Evolutionary conservation across 73 alveolate species (phyloP).

Genomic region (Symbiodinium pilosum): DNA sequence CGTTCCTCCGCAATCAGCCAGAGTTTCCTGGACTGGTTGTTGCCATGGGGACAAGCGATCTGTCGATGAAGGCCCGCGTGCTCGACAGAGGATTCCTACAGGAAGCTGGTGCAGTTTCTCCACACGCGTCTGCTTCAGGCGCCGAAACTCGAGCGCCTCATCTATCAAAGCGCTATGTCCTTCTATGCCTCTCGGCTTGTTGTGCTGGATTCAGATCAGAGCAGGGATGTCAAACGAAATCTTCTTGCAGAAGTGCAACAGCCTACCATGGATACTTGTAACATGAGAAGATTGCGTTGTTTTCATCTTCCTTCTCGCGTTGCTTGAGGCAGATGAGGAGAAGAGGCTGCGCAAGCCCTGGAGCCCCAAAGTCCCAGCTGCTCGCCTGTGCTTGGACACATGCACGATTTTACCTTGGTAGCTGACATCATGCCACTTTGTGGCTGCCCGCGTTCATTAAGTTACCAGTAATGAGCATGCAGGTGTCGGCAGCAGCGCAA

Average conservation of each 20-base stretch:
- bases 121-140: constrained; percentile 35
- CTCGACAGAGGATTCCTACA: too few species aligned
- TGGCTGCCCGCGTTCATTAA: too few species aligned
- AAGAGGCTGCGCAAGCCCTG: constrained; percentile 52
- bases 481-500: constrained; percentile 22
- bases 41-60: background rate
- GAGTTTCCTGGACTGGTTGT: constrained; percentile 4
- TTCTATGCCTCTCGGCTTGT: constrained; percentile 9
- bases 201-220: too few species aligned
- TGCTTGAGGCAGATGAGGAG: constrained; percentile 50
- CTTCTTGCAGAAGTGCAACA: too few species aligned
- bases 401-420: too few species aligned
- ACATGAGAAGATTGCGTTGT: too few species aligned
- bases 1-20: constrained; percentile 9
- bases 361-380: constrained; percentile 28
- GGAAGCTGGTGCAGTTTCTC: too few species aligned
- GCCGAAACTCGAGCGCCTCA: constrained; percentile 51
- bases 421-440: too few species aligned
- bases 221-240: too few species aligned
- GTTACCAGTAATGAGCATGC: background rate
- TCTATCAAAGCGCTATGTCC: constrained; percentile 68
- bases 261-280: too few species aligned
- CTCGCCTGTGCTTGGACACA: background rate
- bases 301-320: too few species aligned
- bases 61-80: background rate